Base-by-base conservation (phyloP, 139 green algal species). In the Coelastrella sp. region DNA sequence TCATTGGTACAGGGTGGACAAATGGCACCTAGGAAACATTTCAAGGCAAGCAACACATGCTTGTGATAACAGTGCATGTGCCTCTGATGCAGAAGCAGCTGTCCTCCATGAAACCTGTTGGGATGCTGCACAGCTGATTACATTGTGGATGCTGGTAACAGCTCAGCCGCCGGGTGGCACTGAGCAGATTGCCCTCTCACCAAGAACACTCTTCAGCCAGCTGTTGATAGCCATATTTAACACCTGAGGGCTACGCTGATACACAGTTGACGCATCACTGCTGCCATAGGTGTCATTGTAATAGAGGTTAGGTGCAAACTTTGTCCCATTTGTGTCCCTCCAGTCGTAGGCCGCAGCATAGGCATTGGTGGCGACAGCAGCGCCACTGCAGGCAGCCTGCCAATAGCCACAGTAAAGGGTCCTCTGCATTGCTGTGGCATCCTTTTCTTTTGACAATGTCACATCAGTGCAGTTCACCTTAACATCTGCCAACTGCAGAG, bases 331-430 rank as follows among this genome's bases (percentile, higher is more conserved):
- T 72, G 84, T 93, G 87, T 87, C 84, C 11, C 61, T 56, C 25
- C 90, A 96, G 82, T 96, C 92, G 60, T 75, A 95, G 57, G 87
- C 92, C 0, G 79, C 70, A 0, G 75, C 60, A 59, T 90, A 91
- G 75, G 85, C 75, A 17, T 85, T 76, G 20, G 87, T 80, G 35
- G 74, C 35, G 35, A 49, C 56, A 20, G 25, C 78, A 79, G 8
- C 74, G 84, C 90, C 87, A n/a, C 58, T 70, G 56, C 87, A 91
- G 20, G 78, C 25, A 7, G 89, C 92, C 79, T 94, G 57, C 17
- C 87, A 82, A 87, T 94, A 97, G 8, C 92, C 95, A 91, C 95
- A 97, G 90, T 95, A 97, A 17, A 96, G 88, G 20, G 72, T 70
- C 0, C 65, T 56, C 79, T 96, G 84, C 56, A 97, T 49, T 49